Conservation (phyloP, 2,329 filamentous ascomycete genomes). For the Paraconiothyrium brasiliense region DNA sequence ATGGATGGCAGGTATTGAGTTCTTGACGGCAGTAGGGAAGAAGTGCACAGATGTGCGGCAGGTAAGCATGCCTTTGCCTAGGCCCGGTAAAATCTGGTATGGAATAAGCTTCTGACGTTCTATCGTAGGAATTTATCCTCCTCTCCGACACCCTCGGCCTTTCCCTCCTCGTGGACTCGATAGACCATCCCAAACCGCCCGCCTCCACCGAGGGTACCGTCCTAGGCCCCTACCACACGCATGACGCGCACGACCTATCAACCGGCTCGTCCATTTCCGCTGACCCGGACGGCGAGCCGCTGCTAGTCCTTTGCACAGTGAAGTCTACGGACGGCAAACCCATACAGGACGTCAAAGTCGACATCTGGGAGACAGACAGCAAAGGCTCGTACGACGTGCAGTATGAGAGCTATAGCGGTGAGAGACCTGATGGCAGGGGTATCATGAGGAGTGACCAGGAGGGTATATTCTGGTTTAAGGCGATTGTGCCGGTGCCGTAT, state of each 20-base stretch:
- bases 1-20: slow-evolving; percentile 79
- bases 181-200: slow-evolving; percentile 82
- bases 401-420: slow-evolving; percentile 64
- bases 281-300: slow-evolving; percentile 73
- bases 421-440: slow-evolving; percentile 75
- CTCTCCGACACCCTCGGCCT: slow-evolving; percentile 82
- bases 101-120: not conserved
- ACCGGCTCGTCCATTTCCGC: slow-evolving; percentile 72
- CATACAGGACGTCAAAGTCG: slow-evolving; percentile 73
- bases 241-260: slow-evolving; percentile 70
- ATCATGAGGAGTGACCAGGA: slow-evolving; percentile 74
- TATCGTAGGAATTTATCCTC: slow-evolving; percentile 76
- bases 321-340: slow-evolving; percentile 71
- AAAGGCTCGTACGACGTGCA: slow-evolving; percentile 87
- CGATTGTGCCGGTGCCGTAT: slow-evolving; percentile 85
- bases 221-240: slow-evolving; percentile 83
- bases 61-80: slow-evolving; percentile 50
- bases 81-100: not conserved
- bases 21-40: slow-evolving; percentile 76
- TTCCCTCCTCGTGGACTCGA: slow-evolving; percentile 80
- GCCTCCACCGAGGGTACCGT: slow-evolving; percentile 79
- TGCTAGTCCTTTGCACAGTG: slow-evolving; percentile 78
- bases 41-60: slow-evolving; percentile 78
- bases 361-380: slow-evolving; percentile 87
- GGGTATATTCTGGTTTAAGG: slow-evolving; percentile 85